A percentile compares a stretch with the other conserved stretches of the same genome.
Evolutionary conservation across 768 basidiomycete species (phyloP).

Genomic region (Pisolithus marmoratus): DNA sequence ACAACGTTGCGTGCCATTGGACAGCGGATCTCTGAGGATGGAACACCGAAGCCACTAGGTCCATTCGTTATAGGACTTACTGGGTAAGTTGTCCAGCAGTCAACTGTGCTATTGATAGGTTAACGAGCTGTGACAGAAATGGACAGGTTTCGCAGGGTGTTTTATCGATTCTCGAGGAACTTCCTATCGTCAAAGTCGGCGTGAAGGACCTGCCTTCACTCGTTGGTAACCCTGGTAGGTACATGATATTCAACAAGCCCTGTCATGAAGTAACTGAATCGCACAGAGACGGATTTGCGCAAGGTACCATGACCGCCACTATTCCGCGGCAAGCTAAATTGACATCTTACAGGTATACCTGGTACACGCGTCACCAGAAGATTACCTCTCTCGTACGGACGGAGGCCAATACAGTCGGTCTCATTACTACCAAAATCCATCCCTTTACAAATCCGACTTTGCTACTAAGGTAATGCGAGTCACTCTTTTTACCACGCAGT

Average conservation of each 20-base stretch:
- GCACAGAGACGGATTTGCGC: constrained; percentile 46
- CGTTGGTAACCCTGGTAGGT: constrained; percentile 46
- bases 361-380: constrained; percentile 60
- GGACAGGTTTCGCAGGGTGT: constrained; percentile 83
- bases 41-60: constrained; percentile 58
- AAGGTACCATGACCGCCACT: constrained; percentile 38
- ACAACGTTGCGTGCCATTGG: constrained; percentile 54
- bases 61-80: constrained; percentile 81
- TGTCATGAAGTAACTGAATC: background rate
- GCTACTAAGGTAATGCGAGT: constrained; percentile 46
- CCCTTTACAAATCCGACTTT: constrained; percentile 62
- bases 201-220: constrained; percentile 55
- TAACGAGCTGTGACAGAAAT: constrained; percentile 35
- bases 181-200: constrained; percentile 57
- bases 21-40: constrained; percentile 44
- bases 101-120: background rate
- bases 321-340: background rate
- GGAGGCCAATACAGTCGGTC: constrained; percentile 53
- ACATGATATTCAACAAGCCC: background rate
- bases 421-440: constrained; percentile 72
- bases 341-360: constrained; percentile 56
- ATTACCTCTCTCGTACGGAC: constrained; percentile 62
- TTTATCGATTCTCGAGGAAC: constrained; percentile 61
- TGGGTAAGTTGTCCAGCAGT: constrained; percentile 44
- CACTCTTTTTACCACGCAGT: background rate